Conservation (phyloP, 2,329 filamentous ascomycete genomes). For the Spiromastix sp. region DNA sequence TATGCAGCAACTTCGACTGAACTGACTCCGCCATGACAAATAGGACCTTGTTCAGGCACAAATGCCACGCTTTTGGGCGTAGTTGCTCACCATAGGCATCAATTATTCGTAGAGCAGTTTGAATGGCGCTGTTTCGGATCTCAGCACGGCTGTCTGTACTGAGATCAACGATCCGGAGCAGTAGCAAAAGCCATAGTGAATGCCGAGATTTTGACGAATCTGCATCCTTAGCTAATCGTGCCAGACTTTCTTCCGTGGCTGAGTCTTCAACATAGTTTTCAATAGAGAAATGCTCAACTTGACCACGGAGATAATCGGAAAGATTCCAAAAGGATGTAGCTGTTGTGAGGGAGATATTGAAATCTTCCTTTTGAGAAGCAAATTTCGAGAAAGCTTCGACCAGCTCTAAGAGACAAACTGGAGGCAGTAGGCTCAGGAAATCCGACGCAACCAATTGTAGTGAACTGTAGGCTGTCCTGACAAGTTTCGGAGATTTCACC, state of each 20-base stretch:
- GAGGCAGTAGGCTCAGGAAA: slow-evolving; percentile 66
- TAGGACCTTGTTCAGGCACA: slow-evolving; percentile 70
- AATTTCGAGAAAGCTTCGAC: slow-evolving; percentile 85
- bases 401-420: slow-evolving; percentile 62
- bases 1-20: slow-evolving; percentile 37
- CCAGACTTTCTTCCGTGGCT: slow-evolving; percentile 47
- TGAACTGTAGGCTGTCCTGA: slow-evolving; percentile 79
- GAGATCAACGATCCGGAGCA: slow-evolving; percentile 28
- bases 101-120: slow-evolving; percentile 83
- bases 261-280: slow-evolving; percentile 30
- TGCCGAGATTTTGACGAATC: slow-evolving; percentile 47
- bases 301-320: slow-evolving; percentile 66
- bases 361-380: slow-evolving; percentile 76
- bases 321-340: slow-evolving; percentile 95
- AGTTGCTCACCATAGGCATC: slow-evolving; percentile 81
- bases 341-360: slow-evolving; percentile 91
- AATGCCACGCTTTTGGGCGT: slow-evolving; percentile 66
- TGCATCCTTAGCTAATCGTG: slow-evolving; percentile 48
- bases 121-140: slow-evolving; percentile 57
- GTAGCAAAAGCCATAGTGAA: slow-evolving; percentile 26
- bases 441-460: slow-evolving; percentile 91
- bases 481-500: slow-evolving; percentile 56
- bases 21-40: slow-evolving; percentile 67
- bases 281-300: slow-evolving; percentile 32
- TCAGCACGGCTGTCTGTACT: slow-evolving; percentile 31